phyloP scores from a whole-genome alignment of 495 filamentous ascomycete species.

The Aspergillus carlsbadensis region DNA sequence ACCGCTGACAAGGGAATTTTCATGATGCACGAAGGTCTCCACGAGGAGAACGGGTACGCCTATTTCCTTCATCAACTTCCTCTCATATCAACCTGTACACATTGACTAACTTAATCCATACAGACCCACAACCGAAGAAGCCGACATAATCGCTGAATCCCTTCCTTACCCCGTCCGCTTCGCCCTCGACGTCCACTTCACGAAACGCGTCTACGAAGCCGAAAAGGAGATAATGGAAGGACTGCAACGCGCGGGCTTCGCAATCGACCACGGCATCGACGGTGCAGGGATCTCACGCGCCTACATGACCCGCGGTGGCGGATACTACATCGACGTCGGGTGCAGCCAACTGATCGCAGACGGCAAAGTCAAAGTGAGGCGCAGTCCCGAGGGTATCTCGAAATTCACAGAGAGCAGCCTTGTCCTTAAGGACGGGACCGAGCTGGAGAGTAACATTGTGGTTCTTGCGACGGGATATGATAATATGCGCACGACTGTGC shows the following conservation, averaged over 20 bases:
- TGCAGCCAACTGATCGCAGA: conserved; percentile 71
- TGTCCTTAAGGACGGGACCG: conserved; percentile 60
- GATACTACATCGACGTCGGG: conserved; percentile 78
- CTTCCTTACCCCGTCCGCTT: conserved; percentile 60
- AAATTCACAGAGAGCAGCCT: conserved; percentile 54
- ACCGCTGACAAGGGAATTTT: conserved; percentile 57
- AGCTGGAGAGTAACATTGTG: conserved; percentile 71
- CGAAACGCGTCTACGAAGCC: conserved; percentile 40
- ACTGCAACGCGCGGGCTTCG: conserved; percentile 65
- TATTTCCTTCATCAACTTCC: neutral
- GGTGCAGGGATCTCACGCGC: conserved; percentile 64
- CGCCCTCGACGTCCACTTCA: conserved; percentile 50
- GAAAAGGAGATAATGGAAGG: conserved; percentile 60
- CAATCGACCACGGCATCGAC: conserved; percentile 62
- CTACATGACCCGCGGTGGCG: conserved; percentile 71
- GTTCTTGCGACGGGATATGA: conserved; percentile 81
- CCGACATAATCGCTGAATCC: conserved; percentile 57
- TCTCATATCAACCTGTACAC: neutral
- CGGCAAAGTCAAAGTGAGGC: conserved; percentile 72
- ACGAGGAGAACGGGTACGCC: conserved; percentile 56
- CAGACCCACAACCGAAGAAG: conserved; percentile 55
- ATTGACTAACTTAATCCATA: neutral
- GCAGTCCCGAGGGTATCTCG: conserved; percentile 59
- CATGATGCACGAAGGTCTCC: conserved; percentile 56
- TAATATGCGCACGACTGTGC: conserved; percentile 66